Base-by-base conservation (phyloP, 768 basidiomycete genomes). In the Tulasnella sp. region DNA sequence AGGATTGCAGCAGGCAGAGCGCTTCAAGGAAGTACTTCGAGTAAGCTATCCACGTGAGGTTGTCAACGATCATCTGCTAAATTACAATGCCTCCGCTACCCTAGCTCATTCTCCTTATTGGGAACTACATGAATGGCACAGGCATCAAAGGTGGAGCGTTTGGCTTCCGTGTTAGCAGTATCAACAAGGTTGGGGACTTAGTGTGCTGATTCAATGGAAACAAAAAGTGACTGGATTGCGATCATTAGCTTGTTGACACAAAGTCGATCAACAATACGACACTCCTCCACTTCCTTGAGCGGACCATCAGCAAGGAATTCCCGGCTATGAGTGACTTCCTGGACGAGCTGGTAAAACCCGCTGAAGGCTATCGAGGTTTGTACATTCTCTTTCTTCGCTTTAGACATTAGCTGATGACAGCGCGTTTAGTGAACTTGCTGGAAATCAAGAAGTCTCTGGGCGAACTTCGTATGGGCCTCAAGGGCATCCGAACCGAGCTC, bases 51-150 rank as follows among this genome's bases (percentile, higher is more conserved):
- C 48, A 4, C 17, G n/a, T 48, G 27, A 45, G 19, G 41, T 15
- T 19, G 42, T 4, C 45, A 34, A 5, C 3, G 12, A 19, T 9
- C 30, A 19, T 15, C 15, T 2, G 5, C 8, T 52, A 44, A 27
- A 27, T 5, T 4, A 19, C 27, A 42, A 46, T 49, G 21, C 3
- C 42, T 25, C 8, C n/a, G 19, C 10, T 1, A 31, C 4, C 45
- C 19, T 54, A 85, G 85, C 79, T 99, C 43, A 96, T 98, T 63
- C 82, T 99, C 12, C 78, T 93, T 65, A 81, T 99, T 64, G 94
- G 94, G 44, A 99, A 99, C 70, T 99, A 92, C 70, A 92, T 98
- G 85, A 99, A 99, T 68, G 91, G 92, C 4, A 86, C 91, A 54
- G 92, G 93, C 55, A 79, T 91, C 66, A 96, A 94, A 70, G 94